These are phyloP conservation scores for Carex myosuroides DNA, from an alignment of 176 grass and related monocot species.

Conservation along the genomic window DNA sequence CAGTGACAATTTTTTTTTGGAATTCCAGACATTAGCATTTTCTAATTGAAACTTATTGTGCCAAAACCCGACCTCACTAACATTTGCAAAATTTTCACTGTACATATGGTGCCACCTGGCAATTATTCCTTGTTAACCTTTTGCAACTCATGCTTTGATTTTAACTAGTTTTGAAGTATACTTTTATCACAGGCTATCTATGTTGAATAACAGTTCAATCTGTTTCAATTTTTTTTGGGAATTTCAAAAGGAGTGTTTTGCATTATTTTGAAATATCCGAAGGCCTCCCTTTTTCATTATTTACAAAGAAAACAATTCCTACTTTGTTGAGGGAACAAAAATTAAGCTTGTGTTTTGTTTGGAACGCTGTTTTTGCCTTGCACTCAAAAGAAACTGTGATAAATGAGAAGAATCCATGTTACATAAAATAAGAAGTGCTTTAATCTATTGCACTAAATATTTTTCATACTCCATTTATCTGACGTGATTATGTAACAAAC, in stretches of 20 bases:
- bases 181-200: not conserved
- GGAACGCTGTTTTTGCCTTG: not conserved
- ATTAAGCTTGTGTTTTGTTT: not conserved
- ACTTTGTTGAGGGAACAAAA: not conserved
- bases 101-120: not conserved
- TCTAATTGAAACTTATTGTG: not conserved
- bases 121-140: not conserved
- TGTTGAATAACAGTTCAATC: not conserved
- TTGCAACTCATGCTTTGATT: not conserved
- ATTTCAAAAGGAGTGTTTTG: not conserved
- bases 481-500: not conserved
- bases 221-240: not conserved
- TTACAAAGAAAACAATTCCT: not conserved
- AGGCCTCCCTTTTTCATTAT: not conserved
- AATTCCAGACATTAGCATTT: not conserved
- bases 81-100: not conserved
- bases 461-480: not conserved
- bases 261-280: not conserved
- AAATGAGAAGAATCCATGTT: not conserved
- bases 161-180: not conserved
- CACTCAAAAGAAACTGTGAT: not conserved
- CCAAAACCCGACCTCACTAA: not conserved
- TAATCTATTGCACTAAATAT: not conserved
- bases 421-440: not conserved
- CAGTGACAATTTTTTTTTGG: not conserved